phyloP scores from a whole-genome alignment of 345 rosid species.

The Salix caprea region DNA sequence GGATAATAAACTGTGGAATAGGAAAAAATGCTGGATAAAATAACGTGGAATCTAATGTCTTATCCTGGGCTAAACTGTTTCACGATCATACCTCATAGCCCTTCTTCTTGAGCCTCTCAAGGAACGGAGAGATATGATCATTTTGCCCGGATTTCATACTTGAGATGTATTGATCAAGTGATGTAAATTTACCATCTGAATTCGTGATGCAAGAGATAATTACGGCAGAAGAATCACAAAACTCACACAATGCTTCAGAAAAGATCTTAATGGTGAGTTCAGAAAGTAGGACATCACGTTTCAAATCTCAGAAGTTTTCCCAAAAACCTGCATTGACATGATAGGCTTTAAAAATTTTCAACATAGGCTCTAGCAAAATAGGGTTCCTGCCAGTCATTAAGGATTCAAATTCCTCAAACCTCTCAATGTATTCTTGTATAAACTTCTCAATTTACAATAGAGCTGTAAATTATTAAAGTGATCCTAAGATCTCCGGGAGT shows the following conservation, averaged over 20 bases:
- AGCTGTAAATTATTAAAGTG: too few species aligned
- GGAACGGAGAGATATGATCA: constrained; percentile 98
- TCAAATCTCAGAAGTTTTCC: constrained; percentile 91
- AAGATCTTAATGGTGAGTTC: background rate
- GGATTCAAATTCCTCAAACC: too few species aligned
- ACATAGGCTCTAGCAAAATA: too few species aligned
- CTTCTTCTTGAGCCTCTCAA: constrained; percentile 92
- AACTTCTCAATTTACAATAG: too few species aligned
- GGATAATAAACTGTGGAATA: background rate
- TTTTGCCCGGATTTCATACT: constrained; percentile 85
- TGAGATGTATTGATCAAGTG: constrained; percentile 91
- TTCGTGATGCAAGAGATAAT: constrained; percentile 52
- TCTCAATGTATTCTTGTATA: too few species aligned
- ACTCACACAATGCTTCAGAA: background rate
- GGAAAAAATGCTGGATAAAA: background rate
- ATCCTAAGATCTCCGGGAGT: too few species aligned
- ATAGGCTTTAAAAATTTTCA: too few species aligned
- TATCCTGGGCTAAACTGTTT: too few species aligned
- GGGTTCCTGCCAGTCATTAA: too few species aligned
- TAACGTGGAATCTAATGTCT: background rate
- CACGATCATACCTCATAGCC: constrained; percentile 60
- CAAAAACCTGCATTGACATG: constrained; percentile 11
- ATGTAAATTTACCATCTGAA: constrained; percentile 89
- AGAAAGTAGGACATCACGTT: constrained; percentile 40
- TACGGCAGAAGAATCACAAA: background rate